phyloP scores from a whole-genome alignment of 441 rosid species.

The Breynia disticha region DNA sequence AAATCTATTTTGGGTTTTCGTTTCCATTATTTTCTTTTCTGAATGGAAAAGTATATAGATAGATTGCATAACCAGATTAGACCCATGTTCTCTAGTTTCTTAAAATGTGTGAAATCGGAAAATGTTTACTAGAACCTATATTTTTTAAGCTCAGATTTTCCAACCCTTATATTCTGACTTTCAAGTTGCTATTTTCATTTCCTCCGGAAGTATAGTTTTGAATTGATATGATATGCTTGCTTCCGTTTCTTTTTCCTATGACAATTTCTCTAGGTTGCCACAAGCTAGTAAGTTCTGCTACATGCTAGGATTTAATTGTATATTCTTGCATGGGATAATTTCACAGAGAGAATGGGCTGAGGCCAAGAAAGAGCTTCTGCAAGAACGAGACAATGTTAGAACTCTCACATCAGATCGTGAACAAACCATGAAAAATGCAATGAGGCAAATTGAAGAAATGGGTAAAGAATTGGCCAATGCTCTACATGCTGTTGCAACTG shows the following conservation, averaged over 20 bases:
- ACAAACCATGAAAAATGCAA: conserved; percentile 56
- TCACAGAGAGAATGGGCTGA: conserved; percentile 93
- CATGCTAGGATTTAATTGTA: not conserved
- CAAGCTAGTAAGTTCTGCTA: too few relatives aligned
- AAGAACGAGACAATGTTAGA: conserved; percentile 67
- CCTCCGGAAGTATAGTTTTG: too few relatives aligned
- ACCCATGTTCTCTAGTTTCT: too few relatives aligned
- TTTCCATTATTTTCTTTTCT: too few relatives aligned
- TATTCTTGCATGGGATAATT: not conserved
- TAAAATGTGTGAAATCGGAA: too few relatives aligned
- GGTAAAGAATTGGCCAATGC: conserved; percentile 70
- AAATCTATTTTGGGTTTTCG: too few relatives aligned
- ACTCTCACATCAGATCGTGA: conserved; percentile 58
- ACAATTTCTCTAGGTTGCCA: not conserved
- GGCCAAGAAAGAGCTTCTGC: conserved; percentile 82
- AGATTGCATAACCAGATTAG: too few relatives aligned
- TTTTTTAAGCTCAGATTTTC: too few relatives aligned
- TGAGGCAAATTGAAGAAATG: conserved; percentile 85
- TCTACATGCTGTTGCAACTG: conserved; percentile 64
- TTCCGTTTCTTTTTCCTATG: not conserved
- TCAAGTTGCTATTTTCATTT: too few relatives aligned
- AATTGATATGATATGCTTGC: not conserved
- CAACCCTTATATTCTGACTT: too few relatives aligned
- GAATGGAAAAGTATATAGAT: too few relatives aligned
- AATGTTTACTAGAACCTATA: too few relatives aligned